Percentiles rank a stretch among this genome's conserved stretches.
These are phyloP conservation scores for Aspergillus sp. DNA, from an alignment of 2,329 filamentous ascomycete species.

Conservation along the genomic window DNA sequence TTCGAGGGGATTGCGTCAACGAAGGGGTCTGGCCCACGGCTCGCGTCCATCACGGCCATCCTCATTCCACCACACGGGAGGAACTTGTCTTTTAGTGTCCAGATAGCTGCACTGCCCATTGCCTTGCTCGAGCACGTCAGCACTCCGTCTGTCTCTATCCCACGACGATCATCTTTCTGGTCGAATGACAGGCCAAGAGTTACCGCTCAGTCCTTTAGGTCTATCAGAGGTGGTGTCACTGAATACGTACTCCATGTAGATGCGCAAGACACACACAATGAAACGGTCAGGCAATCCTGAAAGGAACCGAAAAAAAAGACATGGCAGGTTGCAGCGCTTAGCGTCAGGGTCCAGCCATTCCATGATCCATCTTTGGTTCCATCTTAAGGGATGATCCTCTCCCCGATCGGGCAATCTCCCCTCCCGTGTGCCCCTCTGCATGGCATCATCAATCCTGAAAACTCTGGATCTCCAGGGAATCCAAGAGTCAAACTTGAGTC, in stretches of 20 bases:
- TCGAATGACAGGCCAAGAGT: background rate
- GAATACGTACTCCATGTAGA: too few species aligned
- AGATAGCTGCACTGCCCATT: background rate
- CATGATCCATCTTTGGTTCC: background rate
- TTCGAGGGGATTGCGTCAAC: conserved; percentile 22
- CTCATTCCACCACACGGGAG: background rate
- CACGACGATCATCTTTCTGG: background rate
- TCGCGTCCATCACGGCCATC: background rate
- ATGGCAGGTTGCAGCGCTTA: background rate
- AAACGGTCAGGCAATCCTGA: background rate
- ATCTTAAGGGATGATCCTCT: background rate
- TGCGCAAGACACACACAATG: too few species aligned
- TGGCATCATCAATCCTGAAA: background rate
- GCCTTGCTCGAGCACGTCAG: background rate
- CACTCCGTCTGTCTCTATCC: background rate
- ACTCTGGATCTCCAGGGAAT: background rate
- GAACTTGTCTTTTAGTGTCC: background rate
- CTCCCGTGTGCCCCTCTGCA: background rate
- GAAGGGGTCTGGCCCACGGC: conserved; percentile 17
- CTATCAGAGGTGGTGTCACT: too few species aligned
- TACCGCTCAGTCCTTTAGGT: background rate
- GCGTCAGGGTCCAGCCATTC: background rate
- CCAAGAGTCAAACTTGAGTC: background rate
- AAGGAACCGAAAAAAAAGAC: background rate
- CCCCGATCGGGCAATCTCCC: background rate